These are phyloP conservation scores for Capronia coronata DNA, from an alignment of 2,329 filamentous ascomycete species.

Conservation along the genomic window DNA sequence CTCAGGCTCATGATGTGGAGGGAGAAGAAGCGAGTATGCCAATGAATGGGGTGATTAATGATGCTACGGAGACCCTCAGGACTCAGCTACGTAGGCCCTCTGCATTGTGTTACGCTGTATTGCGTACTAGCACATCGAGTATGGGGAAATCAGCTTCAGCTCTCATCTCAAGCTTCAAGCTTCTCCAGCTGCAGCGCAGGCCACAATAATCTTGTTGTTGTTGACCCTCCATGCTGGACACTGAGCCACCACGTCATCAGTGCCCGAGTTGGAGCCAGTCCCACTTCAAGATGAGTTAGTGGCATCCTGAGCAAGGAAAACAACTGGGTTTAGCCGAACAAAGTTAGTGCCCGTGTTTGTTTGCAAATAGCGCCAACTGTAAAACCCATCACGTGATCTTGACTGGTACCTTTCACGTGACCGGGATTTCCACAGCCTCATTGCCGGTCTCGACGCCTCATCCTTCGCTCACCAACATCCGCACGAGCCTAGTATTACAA, in stretches of 20 bases:
- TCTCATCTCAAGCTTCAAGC: no score
- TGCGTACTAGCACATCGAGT: neutral
- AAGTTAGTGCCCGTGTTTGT: constrained; percentile 2
- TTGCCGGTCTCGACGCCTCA: neutral
- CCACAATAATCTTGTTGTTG: neutral
- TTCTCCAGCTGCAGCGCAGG: no score
- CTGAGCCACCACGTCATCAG: constrained; percentile 2
- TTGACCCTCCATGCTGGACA: neutral
- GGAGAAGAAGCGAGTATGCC: neutral
- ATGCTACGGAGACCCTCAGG: no score
- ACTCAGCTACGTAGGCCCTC: no score
- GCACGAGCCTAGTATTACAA: constrained; percentile 28
- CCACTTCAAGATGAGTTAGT: neutral
- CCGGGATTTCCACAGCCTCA: neutral
- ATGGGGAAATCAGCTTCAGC: no score
- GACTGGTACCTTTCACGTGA: neutral
- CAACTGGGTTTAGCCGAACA: neutral
- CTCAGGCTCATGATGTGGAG: no score
- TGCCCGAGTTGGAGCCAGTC: neutral
- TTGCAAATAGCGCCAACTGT: constrained; percentile 14
- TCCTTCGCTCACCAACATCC: neutral
- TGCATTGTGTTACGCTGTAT: no score
- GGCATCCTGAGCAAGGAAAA: neutral
- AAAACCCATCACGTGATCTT: no score
- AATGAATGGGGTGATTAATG: neutral